Base-by-base conservation (phyloP, 371 early-diverging fungal species). In the Rhizopus arrhizus region DNA sequence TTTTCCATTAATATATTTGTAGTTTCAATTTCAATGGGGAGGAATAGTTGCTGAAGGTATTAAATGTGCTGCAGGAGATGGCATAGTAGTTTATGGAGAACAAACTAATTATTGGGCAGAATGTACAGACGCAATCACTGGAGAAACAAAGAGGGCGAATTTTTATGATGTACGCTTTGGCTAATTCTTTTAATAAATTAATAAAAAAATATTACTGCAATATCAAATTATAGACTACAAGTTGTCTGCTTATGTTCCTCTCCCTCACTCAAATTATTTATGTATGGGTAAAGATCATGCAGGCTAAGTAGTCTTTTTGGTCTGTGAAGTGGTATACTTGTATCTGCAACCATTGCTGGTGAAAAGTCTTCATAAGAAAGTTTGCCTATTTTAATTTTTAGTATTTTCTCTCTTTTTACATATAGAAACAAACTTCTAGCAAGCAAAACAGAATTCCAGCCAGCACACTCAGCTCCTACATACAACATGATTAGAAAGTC, bases 361-460 rank as follows among this genome's bases (percentile, higher is more conserved):
- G 68, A 68, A 47, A 68, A 68, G 22, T 68, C 68, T 53, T 68
- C 68, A 41, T 63, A 62, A 3, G 68, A 68, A 2, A 63, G 58
- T 49, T 59, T 68, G 5, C 57, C 66, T 65, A 53, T 16, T 48
- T 22, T 12, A 48, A 47, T 4, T 49, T 12, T 31, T n/a, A 55
- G 10, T 9, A n/a, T 35, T 36, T 28, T 4, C 3, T 43, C 1
- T 16, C 4, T 13, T 4, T 15, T 45, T 3, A 9, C 36, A 5
- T 43, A 43, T 3, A 13, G 1, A 11, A 6, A 46, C 62, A 49
- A 69, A 69, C 73, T 51, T 67, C 78, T 59, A 45, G 72, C 64
- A 45, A 78, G 52, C 34, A 78, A 54, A 1, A 75, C 68, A 2
- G 75, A 69, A 50, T 74, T 56, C 78, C 73, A 73, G 13, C 78